Evolutionary conservation across 108 stramenopile species (phyloP).

Genomic region (Aurantiochytrium sp.): DNA sequence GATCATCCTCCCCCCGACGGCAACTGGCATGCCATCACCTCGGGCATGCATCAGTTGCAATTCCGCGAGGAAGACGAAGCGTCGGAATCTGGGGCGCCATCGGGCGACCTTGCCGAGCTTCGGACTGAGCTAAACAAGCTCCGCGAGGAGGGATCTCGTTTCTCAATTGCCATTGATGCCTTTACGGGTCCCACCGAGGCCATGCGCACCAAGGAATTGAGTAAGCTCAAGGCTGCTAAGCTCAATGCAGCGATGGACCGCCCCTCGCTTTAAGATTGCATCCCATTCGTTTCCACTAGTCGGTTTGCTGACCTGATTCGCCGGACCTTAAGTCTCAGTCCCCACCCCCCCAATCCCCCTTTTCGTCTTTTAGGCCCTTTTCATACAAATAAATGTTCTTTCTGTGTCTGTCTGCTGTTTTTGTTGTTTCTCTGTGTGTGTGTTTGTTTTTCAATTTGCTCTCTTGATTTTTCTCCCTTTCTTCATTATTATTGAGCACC

Average conservation of each 20-base stretch:
- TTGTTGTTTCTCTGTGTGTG: no score
- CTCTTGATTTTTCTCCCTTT: no score
- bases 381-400: no score
- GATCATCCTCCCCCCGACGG: not conserved
- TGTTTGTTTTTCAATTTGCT: no score
- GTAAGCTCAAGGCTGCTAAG: not conserved
- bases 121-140: not conserved
- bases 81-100: not conserved
- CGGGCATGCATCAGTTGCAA: not conserved
- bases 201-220: not conserved
- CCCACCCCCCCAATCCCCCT: no score
- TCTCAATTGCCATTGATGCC: not conserved
- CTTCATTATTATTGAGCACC: not conserved
- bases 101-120: not conserved
- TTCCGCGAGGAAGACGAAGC: not conserved
- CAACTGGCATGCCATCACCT: not conserved
- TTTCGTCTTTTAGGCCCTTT: no score
- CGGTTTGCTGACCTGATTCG: no score
- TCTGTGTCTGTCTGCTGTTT: no score
- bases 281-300: no score
- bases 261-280: not conserved
- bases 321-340: no score
- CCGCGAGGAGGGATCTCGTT: not conserved
- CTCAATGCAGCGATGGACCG: not conserved
- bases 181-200: conserved; percentile 5